Evolutionary conservation across 257 asterid genomes (phyloP).

Genomic region (Przewalskia tangutica): DNA sequence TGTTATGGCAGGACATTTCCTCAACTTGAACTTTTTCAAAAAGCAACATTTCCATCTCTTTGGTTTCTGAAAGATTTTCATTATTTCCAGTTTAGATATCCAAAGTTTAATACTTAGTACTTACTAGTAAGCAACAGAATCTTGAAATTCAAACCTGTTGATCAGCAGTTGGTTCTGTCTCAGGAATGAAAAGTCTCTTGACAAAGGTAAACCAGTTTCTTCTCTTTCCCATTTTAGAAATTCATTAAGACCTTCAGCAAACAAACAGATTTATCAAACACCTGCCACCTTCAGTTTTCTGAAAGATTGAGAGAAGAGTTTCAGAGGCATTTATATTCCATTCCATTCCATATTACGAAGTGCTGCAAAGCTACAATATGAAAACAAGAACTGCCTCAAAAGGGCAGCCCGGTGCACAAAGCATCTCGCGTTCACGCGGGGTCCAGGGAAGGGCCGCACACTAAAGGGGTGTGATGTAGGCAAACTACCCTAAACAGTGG

Average conservation of each 20-base stretch:
- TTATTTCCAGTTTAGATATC: neutral
- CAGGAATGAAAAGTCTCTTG: constrained; percentile 46
- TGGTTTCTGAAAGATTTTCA: constrained; percentile 28
- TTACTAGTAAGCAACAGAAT: neutral
- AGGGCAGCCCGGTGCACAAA: neutral
- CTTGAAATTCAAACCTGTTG: constrained; percentile 32
- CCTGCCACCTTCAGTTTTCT: neutral
- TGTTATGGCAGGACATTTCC: constrained; percentile 36
- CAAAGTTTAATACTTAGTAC: neutral
- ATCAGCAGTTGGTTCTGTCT: constrained; percentile 37
- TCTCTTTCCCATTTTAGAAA: constrained; percentile 49
- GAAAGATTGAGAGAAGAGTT: neutral
- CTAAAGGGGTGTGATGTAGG: too few species aligned
- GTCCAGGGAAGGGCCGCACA: too few species aligned
- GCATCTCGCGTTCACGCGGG: neutral
- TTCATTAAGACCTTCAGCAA: constrained; percentile 4
- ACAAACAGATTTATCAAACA: neutral
- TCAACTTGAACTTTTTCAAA: constrained; percentile 32
- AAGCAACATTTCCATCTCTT: constrained; percentile 46
- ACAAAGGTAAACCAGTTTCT: constrained; percentile 58
- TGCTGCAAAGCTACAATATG: neutral
- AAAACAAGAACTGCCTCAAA: neutral
- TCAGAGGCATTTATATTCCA: neutral
- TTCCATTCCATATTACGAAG: neutral
- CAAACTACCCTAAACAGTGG: too few species aligned